Conservation (phyloP, 1,284 basidiomycete genomes). For the Trichosporon faecale region DNA sequence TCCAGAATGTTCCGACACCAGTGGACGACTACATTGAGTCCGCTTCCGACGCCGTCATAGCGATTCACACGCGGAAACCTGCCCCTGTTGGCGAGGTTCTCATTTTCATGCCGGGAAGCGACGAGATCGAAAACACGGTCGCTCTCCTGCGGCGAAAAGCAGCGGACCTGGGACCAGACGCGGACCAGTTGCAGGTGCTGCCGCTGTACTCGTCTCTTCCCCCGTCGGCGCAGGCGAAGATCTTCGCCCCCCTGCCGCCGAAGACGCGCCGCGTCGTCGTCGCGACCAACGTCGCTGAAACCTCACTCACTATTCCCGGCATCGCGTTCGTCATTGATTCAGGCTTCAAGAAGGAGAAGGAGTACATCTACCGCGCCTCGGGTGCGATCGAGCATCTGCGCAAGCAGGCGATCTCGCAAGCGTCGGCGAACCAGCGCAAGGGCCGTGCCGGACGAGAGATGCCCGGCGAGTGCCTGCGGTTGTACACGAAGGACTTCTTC, state of each 20-base stretch:
- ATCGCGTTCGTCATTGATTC: conserved; percentile 94
- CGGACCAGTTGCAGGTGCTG: conserved; percentile 65
- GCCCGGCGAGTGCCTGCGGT: conserved; percentile 75
- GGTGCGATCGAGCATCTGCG: conserved; percentile 87
- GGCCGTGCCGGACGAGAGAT: conserved; percentile 92
- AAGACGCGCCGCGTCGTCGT: conserved; percentile 84
- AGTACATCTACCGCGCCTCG: conserved; percentile 67
- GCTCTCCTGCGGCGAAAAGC: conserved; percentile 67
- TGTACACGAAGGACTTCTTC: conserved; percentile 81
- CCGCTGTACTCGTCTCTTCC: conserved; percentile 84
- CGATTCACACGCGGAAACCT: conserved; percentile 76
- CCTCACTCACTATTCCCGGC: conserved; percentile 94
- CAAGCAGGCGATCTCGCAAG: conserved; percentile 81
- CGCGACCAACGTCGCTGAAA: conserved; percentile 96
- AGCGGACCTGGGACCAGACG: conserved; percentile 61
- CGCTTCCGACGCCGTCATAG: conserved; percentile 82
- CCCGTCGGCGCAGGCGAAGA: conserved; percentile 70
- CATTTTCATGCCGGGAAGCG: conserved; percentile 91
- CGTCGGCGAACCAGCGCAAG: conserved; percentile 74
- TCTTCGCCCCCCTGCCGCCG: conserved; percentile 68
- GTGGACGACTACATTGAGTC: conserved; percentile 86
- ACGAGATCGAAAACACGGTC: conserved; percentile 88
- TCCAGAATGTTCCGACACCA: conserved; percentile 65
- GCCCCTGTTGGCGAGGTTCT: conserved; percentile 73
- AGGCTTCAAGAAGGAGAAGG: conserved; percentile 92